These are phyloP conservation scores for Hymenoscyphus albidus DNA, from an alignment of 2,329 filamentous ascomycete species.

Conservation along the genomic window DNA sequence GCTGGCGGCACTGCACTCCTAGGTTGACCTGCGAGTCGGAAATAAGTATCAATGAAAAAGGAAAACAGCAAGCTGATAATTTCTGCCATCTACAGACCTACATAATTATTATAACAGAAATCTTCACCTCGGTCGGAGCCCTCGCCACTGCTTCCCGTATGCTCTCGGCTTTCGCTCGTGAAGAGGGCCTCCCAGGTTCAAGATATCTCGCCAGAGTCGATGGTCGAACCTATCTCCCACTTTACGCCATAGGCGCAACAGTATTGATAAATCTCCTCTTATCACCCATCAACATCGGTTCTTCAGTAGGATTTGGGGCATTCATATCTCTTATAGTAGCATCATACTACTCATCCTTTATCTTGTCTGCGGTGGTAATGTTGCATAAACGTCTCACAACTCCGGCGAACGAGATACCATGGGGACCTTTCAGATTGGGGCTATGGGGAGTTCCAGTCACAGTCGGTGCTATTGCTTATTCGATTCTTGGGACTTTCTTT, in stretches of 20 bases:
- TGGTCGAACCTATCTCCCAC: constrained; percentile 9
- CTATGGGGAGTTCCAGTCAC: constrained; percentile 10
- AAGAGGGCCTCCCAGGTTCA: neutral
- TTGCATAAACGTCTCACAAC: constrained; percentile 14
- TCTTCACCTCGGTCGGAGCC: neutral
- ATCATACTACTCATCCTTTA: constrained; percentile 13
- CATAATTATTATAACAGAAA: neutral
- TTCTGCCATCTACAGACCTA: neutral
- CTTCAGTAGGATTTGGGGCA: constrained; percentile 8
- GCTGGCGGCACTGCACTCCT: neutral
- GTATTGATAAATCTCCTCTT: constrained; percentile 9
- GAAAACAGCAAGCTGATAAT: neutral
- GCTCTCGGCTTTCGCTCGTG: constrained; percentile 5
- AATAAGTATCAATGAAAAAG: neutral
- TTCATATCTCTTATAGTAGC: constrained; percentile 12
- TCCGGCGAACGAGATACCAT: constrained; percentile 9
- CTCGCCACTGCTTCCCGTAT: constrained; percentile 8
- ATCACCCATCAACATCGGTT: constrained; percentile 9
- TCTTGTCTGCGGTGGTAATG: constrained; percentile 11
- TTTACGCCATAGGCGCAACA: constrained; percentile 11
- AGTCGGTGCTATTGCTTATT: constrained; percentile 10
- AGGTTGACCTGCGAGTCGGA: neutral
- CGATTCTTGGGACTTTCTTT: constrained; percentile 11
- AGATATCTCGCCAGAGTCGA: constrained; percentile 6
- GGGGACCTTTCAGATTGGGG: constrained; percentile 12